phyloP scores from a whole-genome alignment of 805 yeast species.

The Cyberlindnera euphorbiiphila region DNA sequence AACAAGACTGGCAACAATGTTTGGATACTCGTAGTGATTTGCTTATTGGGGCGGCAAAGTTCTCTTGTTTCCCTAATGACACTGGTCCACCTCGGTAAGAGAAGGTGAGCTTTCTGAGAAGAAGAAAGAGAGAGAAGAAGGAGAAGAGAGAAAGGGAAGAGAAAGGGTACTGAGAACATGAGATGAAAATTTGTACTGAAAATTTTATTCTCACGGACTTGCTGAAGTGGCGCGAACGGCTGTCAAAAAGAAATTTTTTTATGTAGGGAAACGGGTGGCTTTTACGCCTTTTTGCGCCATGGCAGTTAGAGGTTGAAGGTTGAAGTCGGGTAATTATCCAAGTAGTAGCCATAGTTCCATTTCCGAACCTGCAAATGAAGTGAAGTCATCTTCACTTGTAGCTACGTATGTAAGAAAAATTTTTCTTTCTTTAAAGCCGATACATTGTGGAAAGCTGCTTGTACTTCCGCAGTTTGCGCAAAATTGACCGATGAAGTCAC shows the following conservation, averaged over 20 bases:
- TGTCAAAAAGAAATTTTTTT: constrained; percentile 4
- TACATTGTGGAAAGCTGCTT: too few relatives aligned
- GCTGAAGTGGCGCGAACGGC: constrained; percentile 1
- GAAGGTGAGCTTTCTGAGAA: constrained; percentile 31
- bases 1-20: constrained; percentile 1
- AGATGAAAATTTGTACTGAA: constrained; percentile 13
- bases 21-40: constrained; percentile 13
- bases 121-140: constrained; percentile 29
- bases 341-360: too few relatives aligned
- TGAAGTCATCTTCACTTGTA: too few relatives aligned
- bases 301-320: too few relatives aligned
- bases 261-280: too few relatives aligned
- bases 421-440: too few relatives aligned
- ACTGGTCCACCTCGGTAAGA: constrained; percentile 15
- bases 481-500: too few relatives aligned
- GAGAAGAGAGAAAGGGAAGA: constrained; percentile 24
- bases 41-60: constrained; percentile 19
- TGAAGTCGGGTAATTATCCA: too few relatives aligned
- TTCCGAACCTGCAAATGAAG: too few relatives aligned
- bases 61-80: constrained; percentile 15
- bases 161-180: constrained; percentile 10
- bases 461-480: too few relatives aligned
- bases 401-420: too few relatives aligned
- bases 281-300: too few relatives aligned
- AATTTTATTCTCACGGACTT: constrained; percentile 4